Conservation (phyloP, 2,329 filamentous ascomycete species). For the Talaromyces funiculosus region DNA sequence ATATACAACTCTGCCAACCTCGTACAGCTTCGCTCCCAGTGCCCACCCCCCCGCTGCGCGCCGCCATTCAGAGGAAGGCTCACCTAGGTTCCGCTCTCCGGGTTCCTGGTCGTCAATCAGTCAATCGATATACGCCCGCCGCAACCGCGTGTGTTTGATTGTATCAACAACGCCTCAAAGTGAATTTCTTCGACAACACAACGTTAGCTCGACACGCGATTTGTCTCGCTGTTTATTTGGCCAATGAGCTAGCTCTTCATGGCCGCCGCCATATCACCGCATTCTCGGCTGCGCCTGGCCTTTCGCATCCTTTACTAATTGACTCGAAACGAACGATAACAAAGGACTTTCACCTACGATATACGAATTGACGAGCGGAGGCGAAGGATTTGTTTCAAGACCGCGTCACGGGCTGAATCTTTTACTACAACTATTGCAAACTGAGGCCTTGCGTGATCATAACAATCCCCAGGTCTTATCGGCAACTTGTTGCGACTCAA, state of each 20-base stretch:
- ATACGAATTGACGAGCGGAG: neutral
- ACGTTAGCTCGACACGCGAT: neutral
- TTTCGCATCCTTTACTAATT: slow-evolving; percentile 1
- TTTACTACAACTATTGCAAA: neutral
- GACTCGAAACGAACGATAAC: neutral
- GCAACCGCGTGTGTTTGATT: neutral
- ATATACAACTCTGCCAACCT: neutral
- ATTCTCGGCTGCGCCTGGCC: slow-evolving; percentile 11
- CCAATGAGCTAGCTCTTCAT: slow-evolving; percentile 10
- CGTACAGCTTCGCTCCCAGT: neutral
- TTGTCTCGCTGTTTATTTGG: neutral
- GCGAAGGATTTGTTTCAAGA: neutral
- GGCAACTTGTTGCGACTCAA: neutral
- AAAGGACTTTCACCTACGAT: slow-evolving; percentile 1
- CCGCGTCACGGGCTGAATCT: neutral
- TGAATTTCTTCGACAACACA: neutral
- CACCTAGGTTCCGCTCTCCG: slow-evolving; percentile 2
- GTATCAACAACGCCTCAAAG: neutral
- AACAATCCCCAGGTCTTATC: neutral
- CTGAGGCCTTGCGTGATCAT: neutral
- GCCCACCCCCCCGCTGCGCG: slow-evolving; percentile 1
- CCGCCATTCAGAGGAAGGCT: neutral
- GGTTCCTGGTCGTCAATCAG: neutral
- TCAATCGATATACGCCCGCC: slow-evolving; percentile 2
- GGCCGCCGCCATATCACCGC: slow-evolving; percentile 9